Evolutionary conservation across 2,329 filamentous ascomycete species (phyloP), one percentile per base, ranked within the genome.

Genomic region (Xylaria sp.): DNA sequence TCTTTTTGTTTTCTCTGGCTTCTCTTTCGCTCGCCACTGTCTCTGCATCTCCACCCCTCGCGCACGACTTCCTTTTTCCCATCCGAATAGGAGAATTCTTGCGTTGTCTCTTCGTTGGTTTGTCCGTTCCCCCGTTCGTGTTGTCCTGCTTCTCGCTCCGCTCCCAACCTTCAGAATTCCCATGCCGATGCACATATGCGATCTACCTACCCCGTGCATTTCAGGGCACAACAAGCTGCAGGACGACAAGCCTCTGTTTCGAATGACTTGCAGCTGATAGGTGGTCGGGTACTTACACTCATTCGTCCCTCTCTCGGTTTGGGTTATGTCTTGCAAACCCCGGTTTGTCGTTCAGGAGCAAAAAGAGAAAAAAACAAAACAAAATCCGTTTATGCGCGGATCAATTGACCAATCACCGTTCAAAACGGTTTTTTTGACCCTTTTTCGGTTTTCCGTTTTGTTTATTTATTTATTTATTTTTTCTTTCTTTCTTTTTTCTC

Each of bases 191-290:
- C 59, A 57, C 59, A 58, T 52, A 65, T 65, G 52, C 63, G 56
- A 60, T 62, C 66, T 64, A 54, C 62, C 62, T 64, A 55, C 62
- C 62, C 65, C 60, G 65, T 67, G 64, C 65, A 63, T 67, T 42
- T 64, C 59, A 59, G 60, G 63, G 63, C 62, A 59, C 68, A 46
- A 46, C 5, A 63, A 65, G 66, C 63, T 59, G 56, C 64, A 54
- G 59, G 52, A 44, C 63, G 42, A 59, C 66, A 67, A 65, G 65
- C 63, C 59, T 57, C 60, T 51, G 64, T 63, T 59, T 62, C 57
- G 59, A 56, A 64, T 59, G 60, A 63, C 64, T 61, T 54, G 60
- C 55, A 59, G 61, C 71, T 68, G 71, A 74, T 74, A 77, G 76
- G 74, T 64, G 68, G 57, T 68, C 65, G 66, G 60, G 65, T 62